These are phyloP conservation scores for Puccinia polysora DNA, from an alignment of 1,284 basidiomycete genomes.

Conservation along the genomic window DNA sequence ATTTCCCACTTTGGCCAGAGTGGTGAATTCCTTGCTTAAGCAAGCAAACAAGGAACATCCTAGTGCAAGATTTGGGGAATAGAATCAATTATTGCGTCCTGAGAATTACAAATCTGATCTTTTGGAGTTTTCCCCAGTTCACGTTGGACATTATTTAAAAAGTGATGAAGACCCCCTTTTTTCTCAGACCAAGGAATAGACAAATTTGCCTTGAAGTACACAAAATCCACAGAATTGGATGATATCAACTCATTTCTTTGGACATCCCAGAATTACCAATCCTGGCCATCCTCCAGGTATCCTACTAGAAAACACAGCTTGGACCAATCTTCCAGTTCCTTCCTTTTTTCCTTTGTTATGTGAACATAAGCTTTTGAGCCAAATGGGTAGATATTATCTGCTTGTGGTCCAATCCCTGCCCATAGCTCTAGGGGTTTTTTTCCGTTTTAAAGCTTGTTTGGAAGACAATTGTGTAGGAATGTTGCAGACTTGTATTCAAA, in stretches of 20 bases:
- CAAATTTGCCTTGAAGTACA: neutral
- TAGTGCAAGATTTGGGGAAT: no score
- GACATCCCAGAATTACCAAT: neutral
- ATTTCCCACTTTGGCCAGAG: no score
- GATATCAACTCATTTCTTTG: neutral
- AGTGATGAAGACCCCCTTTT: no score
- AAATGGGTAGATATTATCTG: neutral
- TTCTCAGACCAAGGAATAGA: neutral
- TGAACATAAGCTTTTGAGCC: neutral
- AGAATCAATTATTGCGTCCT: neutral
- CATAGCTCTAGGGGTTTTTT: neutral
- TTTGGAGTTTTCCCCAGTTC: neutral
- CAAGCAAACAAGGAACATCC: no score
- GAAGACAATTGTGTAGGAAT: neutral
- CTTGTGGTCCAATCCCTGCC: neutral
- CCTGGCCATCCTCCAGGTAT: neutral
- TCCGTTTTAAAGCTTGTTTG: neutral
- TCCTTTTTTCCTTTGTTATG: neutral
- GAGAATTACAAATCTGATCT: no score
- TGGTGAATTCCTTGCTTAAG: no score
- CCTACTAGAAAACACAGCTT: neutral
- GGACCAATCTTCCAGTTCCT: neutral
- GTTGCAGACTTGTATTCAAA: neutral
- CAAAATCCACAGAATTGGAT: neutral
- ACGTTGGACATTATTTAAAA: no score